Base-by-base conservation (phyloP, 2,329 filamentous ascomycete genomes). In the Chaetomiaceae sp. region DNA sequence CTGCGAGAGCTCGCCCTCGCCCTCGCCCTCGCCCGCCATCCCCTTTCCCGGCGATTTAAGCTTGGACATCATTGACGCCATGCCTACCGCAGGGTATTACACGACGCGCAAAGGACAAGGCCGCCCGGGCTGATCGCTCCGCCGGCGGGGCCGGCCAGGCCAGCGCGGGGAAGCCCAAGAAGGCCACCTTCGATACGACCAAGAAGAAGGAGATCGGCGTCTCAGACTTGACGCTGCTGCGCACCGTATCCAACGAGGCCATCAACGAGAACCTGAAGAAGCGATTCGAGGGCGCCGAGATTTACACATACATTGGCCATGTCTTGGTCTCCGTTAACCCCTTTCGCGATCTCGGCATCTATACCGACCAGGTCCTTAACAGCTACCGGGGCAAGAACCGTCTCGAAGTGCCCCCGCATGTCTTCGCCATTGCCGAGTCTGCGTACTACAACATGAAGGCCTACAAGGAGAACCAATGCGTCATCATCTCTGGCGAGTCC, bases 121-220 rank as follows among this genome's bases (percentile, higher is more conserved):
- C 70, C 53, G 68, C 67, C 49, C 69, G 68, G 56, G 66, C 66
- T 49, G 75, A 71, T 49, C 65, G 69, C 54, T 71, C 69, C 51
- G 69, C 68, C 49, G 68, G 64, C 62, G 68, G 63, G 46, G 68
- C 64, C 42, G 74, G 69, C 48, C 67, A 70, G 53, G 61, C 66
- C 48, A 69, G 69, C 51, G 65, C 66, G 35, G 68, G 68, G 57
- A 89, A 88, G 71, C 89, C 95, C 61, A 92, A 91, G 73, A 97
- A 97, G 75, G 93, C 93, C 57, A 89, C 88, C 55, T 99, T 95
- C 72, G 93, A 99, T 69, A 89, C 84, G 55, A 88, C 85, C 59
- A 97, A 97, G 80, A 99, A 97, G 84, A 97, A 96, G 81, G 91
- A 99, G 72, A 93, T 99, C 62, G 93, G 93, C 60, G 93, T 99